Conservation (phyloP, 1,139 yeast genomes). For the Debaryomycetaceae sp. region DNA sequence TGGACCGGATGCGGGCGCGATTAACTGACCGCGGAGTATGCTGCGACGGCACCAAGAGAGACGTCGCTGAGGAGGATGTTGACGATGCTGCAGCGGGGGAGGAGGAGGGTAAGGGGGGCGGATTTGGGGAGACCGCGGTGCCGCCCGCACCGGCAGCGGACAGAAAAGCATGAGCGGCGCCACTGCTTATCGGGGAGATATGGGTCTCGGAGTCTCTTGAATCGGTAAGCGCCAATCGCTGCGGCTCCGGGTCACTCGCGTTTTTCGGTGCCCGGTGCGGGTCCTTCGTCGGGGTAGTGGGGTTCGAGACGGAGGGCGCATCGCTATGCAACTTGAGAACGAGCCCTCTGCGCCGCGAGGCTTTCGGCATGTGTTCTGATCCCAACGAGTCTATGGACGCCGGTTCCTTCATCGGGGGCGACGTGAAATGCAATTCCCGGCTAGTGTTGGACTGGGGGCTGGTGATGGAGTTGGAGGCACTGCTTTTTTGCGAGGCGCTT, state of each 20-base stretch:
- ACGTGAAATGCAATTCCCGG: neutral
- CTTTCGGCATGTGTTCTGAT: neutral
- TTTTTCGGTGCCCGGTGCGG: neutral
- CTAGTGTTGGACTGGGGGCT: neutral
- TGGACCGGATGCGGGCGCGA: slow-evolving; percentile 21
- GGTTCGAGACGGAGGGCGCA: neutral
- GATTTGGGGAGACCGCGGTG: neutral
- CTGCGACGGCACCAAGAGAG: slow-evolving; percentile 3
- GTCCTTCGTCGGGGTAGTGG: neutral
- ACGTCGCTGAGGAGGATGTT: slow-evolving; percentile 2
- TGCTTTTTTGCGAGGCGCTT: too few species aligned
- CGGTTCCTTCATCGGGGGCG: neutral
- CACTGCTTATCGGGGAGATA: neutral
- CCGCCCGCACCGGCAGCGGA: too few species aligned
- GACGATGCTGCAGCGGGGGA: neutral
- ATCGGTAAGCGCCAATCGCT: slow-evolving; percentile 1
- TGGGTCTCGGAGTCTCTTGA: neutral
- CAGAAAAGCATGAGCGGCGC: neutral
- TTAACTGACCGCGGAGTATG: slow-evolving; percentile 1
- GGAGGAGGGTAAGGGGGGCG: too few species aligned
- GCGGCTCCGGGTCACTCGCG: neutral
- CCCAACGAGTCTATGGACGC: too few species aligned
- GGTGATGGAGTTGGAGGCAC: too few species aligned
- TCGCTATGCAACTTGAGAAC: neutral
- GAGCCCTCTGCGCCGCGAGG: neutral